A percentile compares a stretch with the other conserved stretches of the same genome.
phyloP scores from a whole-genome alignment of 805 yeast species.

The Cyberlindnera subsufficiens region DNA sequence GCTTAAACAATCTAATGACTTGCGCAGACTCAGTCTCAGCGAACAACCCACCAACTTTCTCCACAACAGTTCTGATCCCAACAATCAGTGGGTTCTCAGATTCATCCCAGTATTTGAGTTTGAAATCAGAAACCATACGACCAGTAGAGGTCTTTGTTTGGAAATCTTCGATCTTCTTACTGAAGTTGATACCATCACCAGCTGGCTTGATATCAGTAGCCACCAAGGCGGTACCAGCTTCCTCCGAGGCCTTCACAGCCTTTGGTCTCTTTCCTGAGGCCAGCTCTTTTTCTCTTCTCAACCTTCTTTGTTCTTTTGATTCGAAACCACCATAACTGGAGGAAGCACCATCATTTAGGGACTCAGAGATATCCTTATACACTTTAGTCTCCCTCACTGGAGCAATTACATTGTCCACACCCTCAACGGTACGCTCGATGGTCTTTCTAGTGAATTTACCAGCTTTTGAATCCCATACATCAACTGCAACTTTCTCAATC shows the following conservation, averaged over 20 bases:
- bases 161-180: conserved; percentile 61
- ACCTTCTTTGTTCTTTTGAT: conserved; percentile 72
- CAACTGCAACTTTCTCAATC: conserved; percentile 81
- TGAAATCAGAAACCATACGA: conserved; percentile 51
- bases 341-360: conserved; percentile 87
- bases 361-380: conserved; percentile 83
- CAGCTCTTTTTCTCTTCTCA: conserved; percentile 60
- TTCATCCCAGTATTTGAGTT: conserved; percentile 77
- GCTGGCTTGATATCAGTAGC: conserved; percentile 75
- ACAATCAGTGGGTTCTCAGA: conserved; percentile 88
- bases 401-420: conserved; percentile 80
- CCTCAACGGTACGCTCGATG: conserved; percentile 76
- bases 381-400: conserved; percentile 90
- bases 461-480: conserved; percentile 95
- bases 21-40: conserved; percentile 96
- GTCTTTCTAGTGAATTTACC: conserved; percentile 85
- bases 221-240: conserved; percentile 77
- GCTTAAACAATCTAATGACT: conserved; percentile 79
- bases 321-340: conserved; percentile 90
- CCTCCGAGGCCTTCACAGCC: conserved; percentile 70
- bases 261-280: conserved; percentile 54
- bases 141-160: conserved; percentile 68
- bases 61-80: conserved; percentile 69
- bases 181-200: conserved; percentile 47
- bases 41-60: conserved; percentile 70